Evolutionary conservation across 768 basidiomycete species (phyloP).

Genomic region (Mycena sanguinolenta): DNA sequence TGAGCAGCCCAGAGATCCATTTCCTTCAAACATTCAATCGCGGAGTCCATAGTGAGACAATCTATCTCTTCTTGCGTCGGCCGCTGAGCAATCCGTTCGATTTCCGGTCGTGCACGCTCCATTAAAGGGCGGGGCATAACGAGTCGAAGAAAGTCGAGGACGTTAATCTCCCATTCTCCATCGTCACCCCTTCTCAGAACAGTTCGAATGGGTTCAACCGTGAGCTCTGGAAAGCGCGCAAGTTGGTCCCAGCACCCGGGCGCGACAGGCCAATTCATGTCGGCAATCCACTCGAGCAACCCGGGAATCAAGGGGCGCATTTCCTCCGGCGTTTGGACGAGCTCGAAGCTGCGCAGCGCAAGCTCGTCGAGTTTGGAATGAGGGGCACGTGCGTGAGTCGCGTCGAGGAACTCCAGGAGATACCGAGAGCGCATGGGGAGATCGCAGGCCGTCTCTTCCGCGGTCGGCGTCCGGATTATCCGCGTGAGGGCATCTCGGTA

Average conservation of each 20-base stretch:
- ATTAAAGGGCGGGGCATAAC: neutral
- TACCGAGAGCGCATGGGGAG: neutral
- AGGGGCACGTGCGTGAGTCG: slow-evolving; percentile 17
- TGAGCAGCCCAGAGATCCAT: slow-evolving; percentile 8
- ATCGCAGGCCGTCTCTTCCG: neutral
- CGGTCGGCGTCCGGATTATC: neutral
- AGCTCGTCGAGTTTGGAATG: slow-evolving; percentile 9
- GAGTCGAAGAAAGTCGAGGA: neutral
- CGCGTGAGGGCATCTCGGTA: slow-evolving; percentile 6
- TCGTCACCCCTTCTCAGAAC: slow-evolving; percentile 19
- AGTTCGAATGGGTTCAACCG: slow-evolving; percentile 16
- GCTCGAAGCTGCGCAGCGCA: slow-evolving; percentile 14
- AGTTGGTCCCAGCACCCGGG: slow-evolving; percentile 8
- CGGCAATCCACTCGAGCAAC: slow-evolving; percentile 26
- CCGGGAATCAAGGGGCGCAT: slow-evolving; percentile 16
- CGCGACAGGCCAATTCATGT: slow-evolving; percentile 14
- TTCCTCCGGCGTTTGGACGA: slow-evolving; percentile 14
- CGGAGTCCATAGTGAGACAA: neutral
- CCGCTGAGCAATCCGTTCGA: slow-evolving; percentile 17
- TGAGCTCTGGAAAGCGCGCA: slow-evolving; percentile 20
- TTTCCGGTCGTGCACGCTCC: neutral
- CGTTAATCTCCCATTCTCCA: neutral
- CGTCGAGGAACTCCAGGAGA: slow-evolving; percentile 16
- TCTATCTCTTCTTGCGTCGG: slow-evolving; percentile 22
- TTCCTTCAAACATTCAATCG: neutral